Conservation (phyloP, 1,284 basidiomycete species). For the Ceratobasidium papillatum region DNA sequence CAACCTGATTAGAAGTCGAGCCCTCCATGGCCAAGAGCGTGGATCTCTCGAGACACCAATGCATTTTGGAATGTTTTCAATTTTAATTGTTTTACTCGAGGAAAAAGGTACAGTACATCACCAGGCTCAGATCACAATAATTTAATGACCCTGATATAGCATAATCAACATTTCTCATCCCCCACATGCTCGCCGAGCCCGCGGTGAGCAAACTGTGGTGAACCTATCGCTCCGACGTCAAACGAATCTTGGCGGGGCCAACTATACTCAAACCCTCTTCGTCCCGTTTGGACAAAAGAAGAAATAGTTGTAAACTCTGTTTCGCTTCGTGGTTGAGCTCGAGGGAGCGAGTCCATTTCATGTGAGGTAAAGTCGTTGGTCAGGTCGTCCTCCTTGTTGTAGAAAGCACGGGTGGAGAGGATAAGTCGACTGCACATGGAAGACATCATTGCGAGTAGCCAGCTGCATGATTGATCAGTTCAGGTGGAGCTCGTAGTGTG, state of each 20-base stretch:
- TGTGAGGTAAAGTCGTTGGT: background rate
- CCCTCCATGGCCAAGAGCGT: background rate
- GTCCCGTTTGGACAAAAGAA: background rate
- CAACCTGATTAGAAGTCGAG: background rate
- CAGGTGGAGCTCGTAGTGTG: background rate
- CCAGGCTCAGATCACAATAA: background rate
- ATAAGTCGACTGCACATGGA: slow-evolving; percentile 29
- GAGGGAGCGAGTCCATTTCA: slow-evolving; percentile 8
- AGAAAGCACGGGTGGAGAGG: slow-evolving; percentile 15
- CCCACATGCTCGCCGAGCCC: background rate
- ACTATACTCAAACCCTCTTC: background rate
- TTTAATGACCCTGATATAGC: background rate
- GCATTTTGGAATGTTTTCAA: background rate
- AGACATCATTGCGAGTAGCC: slow-evolving; percentile 8
- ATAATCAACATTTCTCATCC: background rate
- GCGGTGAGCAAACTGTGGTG: background rate
- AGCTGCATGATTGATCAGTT: background rate
- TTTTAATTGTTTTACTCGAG: background rate
- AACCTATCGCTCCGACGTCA: background rate
- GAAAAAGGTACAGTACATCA: background rate
- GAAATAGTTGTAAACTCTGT: background rate
- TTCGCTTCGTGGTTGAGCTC: background rate
- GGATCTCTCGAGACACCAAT: background rate
- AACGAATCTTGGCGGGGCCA: background rate
- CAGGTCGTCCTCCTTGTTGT: background rate